These are phyloP conservation scores for Millerozyma acaciae DNA, from an alignment of 805 yeast species.

Conservation along the genomic window DNA sequence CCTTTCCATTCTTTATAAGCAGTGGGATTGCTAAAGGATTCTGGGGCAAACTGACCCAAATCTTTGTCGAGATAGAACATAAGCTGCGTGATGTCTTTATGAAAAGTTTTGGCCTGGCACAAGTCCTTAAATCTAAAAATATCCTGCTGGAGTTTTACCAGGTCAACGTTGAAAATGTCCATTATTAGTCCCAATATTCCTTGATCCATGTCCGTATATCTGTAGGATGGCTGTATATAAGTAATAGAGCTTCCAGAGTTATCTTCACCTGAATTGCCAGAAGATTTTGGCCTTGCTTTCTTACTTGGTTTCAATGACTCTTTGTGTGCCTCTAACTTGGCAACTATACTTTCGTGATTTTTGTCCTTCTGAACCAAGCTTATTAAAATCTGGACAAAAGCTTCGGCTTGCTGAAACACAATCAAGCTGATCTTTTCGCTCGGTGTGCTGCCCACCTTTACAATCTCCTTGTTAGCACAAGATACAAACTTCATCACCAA, in stretches of 20 bases:
- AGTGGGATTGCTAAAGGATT: slow-evolving; percentile 17
- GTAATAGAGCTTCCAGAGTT: slow-evolving; percentile 11
- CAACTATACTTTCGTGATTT: slow-evolving; percentile 33
- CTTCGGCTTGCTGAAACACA: slow-evolving; percentile 34
- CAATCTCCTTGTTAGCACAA: slow-evolving; percentile 49
- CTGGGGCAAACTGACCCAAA: slow-evolving; percentile 35
- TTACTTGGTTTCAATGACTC: slow-evolving; percentile 29
- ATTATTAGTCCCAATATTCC: slow-evolving; percentile 40
- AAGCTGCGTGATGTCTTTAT: slow-evolving; percentile 33
- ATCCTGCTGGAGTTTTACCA: slow-evolving; percentile 51
- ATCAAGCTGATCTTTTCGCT: slow-evolving; percentile 25
- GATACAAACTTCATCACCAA: slow-evolving; percentile 51
- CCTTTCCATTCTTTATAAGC: slow-evolving; percentile 32
- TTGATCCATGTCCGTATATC: slow-evolving; percentile 51
- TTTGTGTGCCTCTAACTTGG: slow-evolving; percentile 43
- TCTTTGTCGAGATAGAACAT: slow-evolving; percentile 34
- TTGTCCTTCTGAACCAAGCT: slow-evolving; percentile 34
- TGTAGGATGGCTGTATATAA: slow-evolving; percentile 47
- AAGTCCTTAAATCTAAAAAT: slow-evolving; percentile 38
- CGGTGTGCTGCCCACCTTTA: slow-evolving; percentile 34
- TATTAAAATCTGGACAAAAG: slow-evolving; percentile 36
- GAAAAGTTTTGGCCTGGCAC: slow-evolving; percentile 37
- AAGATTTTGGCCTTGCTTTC: slow-evolving; percentile 5
- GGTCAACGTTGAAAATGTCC: slow-evolving; percentile 47
- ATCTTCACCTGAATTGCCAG: slow-evolving; percentile 1